phyloP scores from a whole-genome alignment of 257 asterid genomes.

The Fraxinus cuspidata region DNA sequence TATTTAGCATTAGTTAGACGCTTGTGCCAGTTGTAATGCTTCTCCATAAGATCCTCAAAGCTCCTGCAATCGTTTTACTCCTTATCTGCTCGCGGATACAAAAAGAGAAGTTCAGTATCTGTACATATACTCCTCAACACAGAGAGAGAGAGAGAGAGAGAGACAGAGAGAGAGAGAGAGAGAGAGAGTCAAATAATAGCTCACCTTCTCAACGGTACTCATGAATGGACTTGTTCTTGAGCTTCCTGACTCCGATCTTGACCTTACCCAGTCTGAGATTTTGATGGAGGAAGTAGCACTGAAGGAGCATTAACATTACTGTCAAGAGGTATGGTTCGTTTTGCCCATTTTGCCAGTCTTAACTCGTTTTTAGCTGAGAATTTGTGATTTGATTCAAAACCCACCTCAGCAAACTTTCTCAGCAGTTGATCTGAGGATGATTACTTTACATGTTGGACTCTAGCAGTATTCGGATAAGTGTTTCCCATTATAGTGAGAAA shows the following conservation, averaged over 20 bases:
- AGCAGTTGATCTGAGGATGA: conserved; percentile 79
- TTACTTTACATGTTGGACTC: conserved; percentile 68
- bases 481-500: conserved; percentile 37
- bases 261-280: conserved; percentile 45
- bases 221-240: conserved; percentile 58
- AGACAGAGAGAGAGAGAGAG: no score
- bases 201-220: conserved; percentile 36
- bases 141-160: no score
- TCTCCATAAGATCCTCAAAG: conserved; percentile 80
- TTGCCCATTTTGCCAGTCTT: conserved; percentile 47
- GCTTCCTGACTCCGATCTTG: conserved; percentile 51
- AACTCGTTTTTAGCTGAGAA: conserved; percentile 40
- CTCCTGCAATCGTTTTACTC: conserved; percentile 69
- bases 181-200: no score
- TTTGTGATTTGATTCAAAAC: conserved; percentile 37
- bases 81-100: conserved; percentile 54
- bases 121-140: not conserved
- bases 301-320: not conserved
- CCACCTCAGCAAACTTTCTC: conserved; percentile 72
- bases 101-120: no score
- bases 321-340: conserved; percentile 23
- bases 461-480: conserved; percentile 27
- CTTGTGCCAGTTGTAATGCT: conserved; percentile 69
- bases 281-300: conserved; percentile 49
- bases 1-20: conserved; percentile 55